A percentile compares a stretch with the other conserved stretches of the same genome.
Evolutionary conservation across 306 rosid genomes (phyloP).

Genomic region (Inga laurina): DNA sequence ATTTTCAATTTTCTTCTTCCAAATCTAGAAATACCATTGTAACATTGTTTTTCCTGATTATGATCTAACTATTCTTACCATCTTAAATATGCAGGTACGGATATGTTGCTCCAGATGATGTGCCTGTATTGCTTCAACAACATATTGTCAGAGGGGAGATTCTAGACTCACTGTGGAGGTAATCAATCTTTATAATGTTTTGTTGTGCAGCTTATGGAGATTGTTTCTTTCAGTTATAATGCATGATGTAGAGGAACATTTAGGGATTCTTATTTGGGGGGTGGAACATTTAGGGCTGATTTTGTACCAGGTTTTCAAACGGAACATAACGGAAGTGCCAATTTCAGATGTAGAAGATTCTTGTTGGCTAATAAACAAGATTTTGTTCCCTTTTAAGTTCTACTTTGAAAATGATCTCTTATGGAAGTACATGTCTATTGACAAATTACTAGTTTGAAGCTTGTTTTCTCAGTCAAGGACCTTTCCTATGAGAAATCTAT

Average conservation of each 20-base stretch:
- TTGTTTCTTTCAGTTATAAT: neutral
- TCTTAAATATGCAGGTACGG: neutral
- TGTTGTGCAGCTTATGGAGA: neutral
- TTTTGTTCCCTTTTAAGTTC: neutral
- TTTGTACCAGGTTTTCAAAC: neutral
- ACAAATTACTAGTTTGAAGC: neutral
- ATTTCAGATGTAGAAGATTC: neutral
- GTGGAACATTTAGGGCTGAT: neutral
- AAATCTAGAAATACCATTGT: neutral
- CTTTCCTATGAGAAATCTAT: neutral
- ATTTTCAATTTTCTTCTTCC: neutral
- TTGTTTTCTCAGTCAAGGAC: neutral
- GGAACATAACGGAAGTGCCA: neutral
- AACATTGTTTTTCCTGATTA: slow-evolving; percentile 22
- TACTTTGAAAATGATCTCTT: neutral
- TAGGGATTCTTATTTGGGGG: neutral
- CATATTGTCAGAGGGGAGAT: neutral
- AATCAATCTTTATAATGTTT: neutral
- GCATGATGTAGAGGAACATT: neutral
- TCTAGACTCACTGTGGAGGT: neutral
- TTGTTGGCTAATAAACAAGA: neutral
- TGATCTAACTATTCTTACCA: neutral
- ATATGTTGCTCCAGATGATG: slow-evolving; percentile 6
- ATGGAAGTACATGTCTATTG: neutral
- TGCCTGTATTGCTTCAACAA: slow-evolving; percentile 1